Evolutionary conservation across 108 stramenopile species (phyloP).

Genomic region (Mayamaea pseudoterrestris): DNA sequence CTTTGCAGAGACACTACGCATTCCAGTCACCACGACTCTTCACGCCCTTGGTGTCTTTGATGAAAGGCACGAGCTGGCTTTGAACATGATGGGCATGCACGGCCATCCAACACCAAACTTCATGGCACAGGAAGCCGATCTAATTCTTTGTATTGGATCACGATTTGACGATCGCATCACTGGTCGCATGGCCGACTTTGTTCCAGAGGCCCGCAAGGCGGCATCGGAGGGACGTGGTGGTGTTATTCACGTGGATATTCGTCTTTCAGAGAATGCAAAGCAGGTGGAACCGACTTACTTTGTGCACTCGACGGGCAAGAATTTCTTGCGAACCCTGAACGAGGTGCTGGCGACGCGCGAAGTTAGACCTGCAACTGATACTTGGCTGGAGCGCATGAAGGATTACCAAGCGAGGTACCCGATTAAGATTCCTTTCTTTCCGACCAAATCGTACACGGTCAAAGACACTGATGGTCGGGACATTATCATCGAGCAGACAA

Average conservation of each 20-base stretch:
- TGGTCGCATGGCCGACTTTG: constrained; percentile 61
- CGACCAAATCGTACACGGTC: constrained; percentile 27
- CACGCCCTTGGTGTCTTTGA: constrained; percentile 81
- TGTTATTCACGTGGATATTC: constrained; percentile 81
- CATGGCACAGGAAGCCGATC: constrained; percentile 81
- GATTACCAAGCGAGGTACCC: constrained; percentile 63
- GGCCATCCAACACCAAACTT: constrained; percentile 85
- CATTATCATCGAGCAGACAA: constrained; percentile 27
- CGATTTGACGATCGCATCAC: constrained; percentile 90
- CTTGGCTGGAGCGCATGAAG: constrained; percentile 57
- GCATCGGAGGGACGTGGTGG: constrained; percentile 76
- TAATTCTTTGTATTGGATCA: constrained; percentile 77
- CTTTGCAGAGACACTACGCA: constrained; percentile 76
- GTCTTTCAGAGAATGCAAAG: constrained; percentile 61
- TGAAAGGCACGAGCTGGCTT: constrained; percentile 70
- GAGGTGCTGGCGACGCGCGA: constrained; percentile 18
- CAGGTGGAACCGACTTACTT: constrained; percentile 77
- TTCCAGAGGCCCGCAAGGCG: constrained; percentile 72
- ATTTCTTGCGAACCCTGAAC: constrained; percentile 67
- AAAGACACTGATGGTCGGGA: constrained; percentile 33
- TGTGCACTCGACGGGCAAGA: constrained; percentile 75
- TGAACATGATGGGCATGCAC: constrained; percentile 90
- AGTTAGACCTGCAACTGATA: constrained; percentile 16
- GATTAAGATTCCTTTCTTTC: constrained; percentile 55
- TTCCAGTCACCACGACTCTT: constrained; percentile 82